Evolutionary conservation across 495 filamentous ascomycete species (phyloP).

Genomic region (Podospora bellae-mahoneyi): DNA sequence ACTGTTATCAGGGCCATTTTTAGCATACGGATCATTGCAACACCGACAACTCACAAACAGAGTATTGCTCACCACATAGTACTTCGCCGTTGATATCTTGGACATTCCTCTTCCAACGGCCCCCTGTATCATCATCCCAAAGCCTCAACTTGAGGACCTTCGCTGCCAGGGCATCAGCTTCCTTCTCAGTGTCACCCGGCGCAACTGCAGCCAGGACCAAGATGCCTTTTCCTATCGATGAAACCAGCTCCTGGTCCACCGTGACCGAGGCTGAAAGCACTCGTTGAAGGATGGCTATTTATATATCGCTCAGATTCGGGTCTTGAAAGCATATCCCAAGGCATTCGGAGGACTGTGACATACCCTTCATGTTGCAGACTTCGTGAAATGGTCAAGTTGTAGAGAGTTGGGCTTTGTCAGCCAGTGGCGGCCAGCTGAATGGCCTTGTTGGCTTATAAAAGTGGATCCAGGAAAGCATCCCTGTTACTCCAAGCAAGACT

Average conservation of each 20-base stretch:
- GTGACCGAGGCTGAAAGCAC: constrained; percentile 98
- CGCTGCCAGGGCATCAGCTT: constrained; percentile 74
- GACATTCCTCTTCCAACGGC: constrained; percentile 81
- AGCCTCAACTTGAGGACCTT: constrained; percentile 87
- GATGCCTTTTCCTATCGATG: constrained; percentile 83
- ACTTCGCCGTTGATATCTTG: constrained; percentile 85
- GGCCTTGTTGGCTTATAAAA: background rate
- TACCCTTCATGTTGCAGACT: constrained; percentile 31
- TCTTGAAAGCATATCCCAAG: background rate
- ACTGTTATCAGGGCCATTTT: constrained; percentile 48
- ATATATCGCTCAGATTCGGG: background rate
- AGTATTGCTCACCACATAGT: constrained; percentile 66
- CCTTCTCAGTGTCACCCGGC: constrained; percentile 84
- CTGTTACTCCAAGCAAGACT: background rate
- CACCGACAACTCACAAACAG: background rate
- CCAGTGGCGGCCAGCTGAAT: background rate
- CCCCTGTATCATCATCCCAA: constrained; percentile 77
- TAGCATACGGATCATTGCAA: background rate
- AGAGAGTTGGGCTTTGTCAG: background rate
- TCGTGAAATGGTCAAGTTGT: background rate
- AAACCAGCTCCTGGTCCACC: constrained; percentile 86
- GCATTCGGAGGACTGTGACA: constrained; percentile 3
- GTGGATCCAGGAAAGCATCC: background rate
- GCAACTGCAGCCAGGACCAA: constrained; percentile 89
- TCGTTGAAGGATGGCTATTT: constrained; percentile 82